Evolutionary conservation across 306 rosid species (phyloP).

Genomic region (Urtica urens): DNA sequence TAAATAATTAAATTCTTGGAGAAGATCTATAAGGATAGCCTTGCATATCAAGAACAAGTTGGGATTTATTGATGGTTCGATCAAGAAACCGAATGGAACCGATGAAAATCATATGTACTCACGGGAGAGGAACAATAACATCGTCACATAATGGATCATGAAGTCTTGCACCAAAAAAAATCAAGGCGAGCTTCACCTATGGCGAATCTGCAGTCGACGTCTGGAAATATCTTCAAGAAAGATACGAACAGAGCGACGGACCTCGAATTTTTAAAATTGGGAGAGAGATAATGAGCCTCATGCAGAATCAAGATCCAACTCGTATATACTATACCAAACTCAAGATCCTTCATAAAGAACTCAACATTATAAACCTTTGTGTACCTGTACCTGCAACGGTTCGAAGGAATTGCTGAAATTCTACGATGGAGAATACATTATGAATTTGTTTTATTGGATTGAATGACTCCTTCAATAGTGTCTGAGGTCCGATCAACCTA

Average conservation of each 20-base stretch:
- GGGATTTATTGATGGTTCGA: no score
- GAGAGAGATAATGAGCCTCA: background rate
- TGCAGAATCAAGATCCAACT: background rate
- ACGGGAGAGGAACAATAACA: no score
- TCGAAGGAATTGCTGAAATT: background rate
- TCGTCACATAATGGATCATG: no score
- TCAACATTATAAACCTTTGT: background rate
- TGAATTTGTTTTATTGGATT: background rate
- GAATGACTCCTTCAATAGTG: background rate
- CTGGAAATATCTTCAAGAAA: background rate
- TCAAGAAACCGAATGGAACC: no score
- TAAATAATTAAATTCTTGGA: no score
- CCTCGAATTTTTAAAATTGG: background rate
- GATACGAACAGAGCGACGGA: background rate
- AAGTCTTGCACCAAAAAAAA: no score
- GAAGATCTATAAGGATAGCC: no score
- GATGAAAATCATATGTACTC: no score
- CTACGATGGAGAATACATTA: background rate
- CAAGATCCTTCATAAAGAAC: background rate
- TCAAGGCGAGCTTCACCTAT: no score
- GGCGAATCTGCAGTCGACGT: no score
- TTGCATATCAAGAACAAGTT: no score
- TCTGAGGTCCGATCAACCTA: background rate
- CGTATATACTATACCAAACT: background rate
- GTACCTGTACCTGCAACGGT: background rate